Conservation (phyloP, 169 alveolate species). For the Plasmodium ovale region DNA sequence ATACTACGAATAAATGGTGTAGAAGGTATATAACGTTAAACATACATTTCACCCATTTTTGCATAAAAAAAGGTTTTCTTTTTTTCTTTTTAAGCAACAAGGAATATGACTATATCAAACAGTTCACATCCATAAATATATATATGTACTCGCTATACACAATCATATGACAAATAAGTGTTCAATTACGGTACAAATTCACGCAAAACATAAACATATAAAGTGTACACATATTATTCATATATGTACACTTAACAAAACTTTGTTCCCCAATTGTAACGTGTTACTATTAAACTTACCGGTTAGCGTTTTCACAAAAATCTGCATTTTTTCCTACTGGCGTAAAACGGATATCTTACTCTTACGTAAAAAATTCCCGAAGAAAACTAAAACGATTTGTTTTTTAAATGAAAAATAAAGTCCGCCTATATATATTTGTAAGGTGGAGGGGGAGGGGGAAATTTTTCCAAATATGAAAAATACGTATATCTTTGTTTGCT, state of each 20-base stretch:
- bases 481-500: slow-evolving; percentile 20
- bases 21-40: too few species aligned
- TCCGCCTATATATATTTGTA: slow-evolving; percentile 18
- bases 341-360: neutral
- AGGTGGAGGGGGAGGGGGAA: too few species aligned
- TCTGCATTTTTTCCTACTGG: slow-evolving; percentile 90
- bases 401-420: slow-evolving; percentile 25
- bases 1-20: too few species aligned
- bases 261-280: neutral
- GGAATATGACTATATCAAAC: too few species aligned
- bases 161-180: neutral
- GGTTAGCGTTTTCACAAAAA: slow-evolving; percentile 97
- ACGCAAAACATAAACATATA: neutral
- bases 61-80: too few species aligned
- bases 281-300: slow-evolving; percentile 80
- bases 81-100: too few species aligned
- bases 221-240: neutral
- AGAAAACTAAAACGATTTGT: neutral
- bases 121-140: neutral
- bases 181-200: neutral
- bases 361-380: neutral
- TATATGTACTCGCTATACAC: neutral
- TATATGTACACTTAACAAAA: neutral
- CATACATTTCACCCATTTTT: too few species aligned
- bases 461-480: slow-evolving; percentile 41